Percentiles rank a stretch among this genome's conserved stretches.
phyloP scores from a whole-genome alignment of 495 filamentous ascomycete genomes.

The Delitschia confertaspora region DNA sequence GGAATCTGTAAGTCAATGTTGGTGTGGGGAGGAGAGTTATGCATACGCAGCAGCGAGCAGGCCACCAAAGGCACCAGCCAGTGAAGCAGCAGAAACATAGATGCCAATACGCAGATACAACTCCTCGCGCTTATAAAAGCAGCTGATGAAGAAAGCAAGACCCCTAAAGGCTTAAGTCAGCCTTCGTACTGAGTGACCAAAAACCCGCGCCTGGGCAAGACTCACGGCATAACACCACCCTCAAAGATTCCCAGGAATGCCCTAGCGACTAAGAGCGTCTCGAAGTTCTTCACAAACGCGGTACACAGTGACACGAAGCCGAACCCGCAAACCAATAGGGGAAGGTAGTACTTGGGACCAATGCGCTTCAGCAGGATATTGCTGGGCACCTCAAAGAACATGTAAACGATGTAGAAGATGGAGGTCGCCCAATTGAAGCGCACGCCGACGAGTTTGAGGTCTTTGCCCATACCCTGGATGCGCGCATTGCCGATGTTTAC shows the following conservation, averaged over 20 bases:
- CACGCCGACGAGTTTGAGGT: constrained; percentile 43
- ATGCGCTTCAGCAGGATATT: constrained; percentile 25
- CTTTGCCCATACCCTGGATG: constrained; percentile 49
- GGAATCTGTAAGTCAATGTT: neutral
- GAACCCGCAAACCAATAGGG: constrained; percentile 43
- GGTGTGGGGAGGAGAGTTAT: neutral
- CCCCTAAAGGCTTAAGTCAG: too few relatives aligned
- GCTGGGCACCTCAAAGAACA: constrained; percentile 25
- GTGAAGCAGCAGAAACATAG: constrained; percentile 24
- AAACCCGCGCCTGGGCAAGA: too few relatives aligned
- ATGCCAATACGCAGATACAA: constrained; percentile 24
- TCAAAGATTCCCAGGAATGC: constrained; percentile 35
- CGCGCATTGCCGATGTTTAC: constrained; percentile 43
- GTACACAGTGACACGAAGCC: constrained; percentile 40
- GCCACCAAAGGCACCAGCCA: constrained; percentile 83
- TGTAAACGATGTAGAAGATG: constrained; percentile 28
- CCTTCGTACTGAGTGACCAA: too few relatives aligned
- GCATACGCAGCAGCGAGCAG: constrained; percentile 56
- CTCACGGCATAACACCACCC: constrained; percentile 25
- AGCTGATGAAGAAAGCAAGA: constrained; percentile 26
- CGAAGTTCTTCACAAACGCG: constrained; percentile 39
- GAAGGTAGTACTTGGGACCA: constrained; percentile 21
- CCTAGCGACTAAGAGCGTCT: constrained; percentile 34
- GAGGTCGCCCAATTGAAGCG: constrained; percentile 50
- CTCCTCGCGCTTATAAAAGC: constrained; percentile 26